Evolutionary conservation across 2,329 filamentous ascomycete species (phyloP).

Genomic region (Fusarium papillatum): DNA sequence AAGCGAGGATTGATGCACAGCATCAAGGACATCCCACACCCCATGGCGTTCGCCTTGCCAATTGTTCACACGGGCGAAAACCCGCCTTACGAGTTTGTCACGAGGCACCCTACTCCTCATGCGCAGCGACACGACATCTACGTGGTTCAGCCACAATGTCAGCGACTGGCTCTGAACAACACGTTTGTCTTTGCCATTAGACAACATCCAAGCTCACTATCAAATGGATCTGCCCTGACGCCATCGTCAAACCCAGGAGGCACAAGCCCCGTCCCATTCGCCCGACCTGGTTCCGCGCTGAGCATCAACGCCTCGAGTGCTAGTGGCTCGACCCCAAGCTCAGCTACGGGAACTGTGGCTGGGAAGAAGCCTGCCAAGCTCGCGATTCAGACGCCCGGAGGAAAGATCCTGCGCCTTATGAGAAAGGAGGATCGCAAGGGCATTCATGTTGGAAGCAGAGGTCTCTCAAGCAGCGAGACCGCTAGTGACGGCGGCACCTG

Average conservation of each 20-base stretch:
- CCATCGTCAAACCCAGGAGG: slow-evolving; percentile 62
- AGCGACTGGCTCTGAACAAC: slow-evolving; percentile 90
- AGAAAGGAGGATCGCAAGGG: slow-evolving; percentile 80
- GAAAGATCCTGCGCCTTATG: slow-evolving; percentile 93
- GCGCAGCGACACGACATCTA: slow-evolving; percentile 98
- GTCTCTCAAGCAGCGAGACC: slow-evolving; percentile 64
- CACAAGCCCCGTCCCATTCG: slow-evolving; percentile 72
- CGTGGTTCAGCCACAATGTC: slow-evolving; percentile 95
- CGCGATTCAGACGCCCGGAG: slow-evolving; percentile 92
- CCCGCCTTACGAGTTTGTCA: slow-evolving; percentile 93
- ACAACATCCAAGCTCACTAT: slow-evolving; percentile 81
- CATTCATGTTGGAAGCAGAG: slow-evolving; percentile 61
- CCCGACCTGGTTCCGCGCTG: slow-evolving; percentile 72
- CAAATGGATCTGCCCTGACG: slow-evolving; percentile 54
- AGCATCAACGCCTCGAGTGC: slow-evolving; percentile 73
- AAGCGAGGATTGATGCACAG: slow-evolving; percentile 97
- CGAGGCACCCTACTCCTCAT: slow-evolving; percentile 94
- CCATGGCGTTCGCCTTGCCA: slow-evolving; percentile 90
- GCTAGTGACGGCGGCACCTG: slow-evolving; percentile 80
- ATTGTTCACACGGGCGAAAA: slow-evolving; percentile 93
- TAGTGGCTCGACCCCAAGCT: slow-evolving; percentile 69
- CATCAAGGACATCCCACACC: slow-evolving; percentile 95
- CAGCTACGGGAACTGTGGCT: slow-evolving; percentile 64
- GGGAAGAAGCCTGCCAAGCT: slow-evolving; percentile 92
- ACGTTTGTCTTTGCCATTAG: slow-evolving; percentile 98